A percentile compares a stretch with the other conserved stretches of the same genome.
Evolutionary conservation across 768 basidiomycete genomes (phyloP).

Genomic region (Serpula lacrymans): DNA sequence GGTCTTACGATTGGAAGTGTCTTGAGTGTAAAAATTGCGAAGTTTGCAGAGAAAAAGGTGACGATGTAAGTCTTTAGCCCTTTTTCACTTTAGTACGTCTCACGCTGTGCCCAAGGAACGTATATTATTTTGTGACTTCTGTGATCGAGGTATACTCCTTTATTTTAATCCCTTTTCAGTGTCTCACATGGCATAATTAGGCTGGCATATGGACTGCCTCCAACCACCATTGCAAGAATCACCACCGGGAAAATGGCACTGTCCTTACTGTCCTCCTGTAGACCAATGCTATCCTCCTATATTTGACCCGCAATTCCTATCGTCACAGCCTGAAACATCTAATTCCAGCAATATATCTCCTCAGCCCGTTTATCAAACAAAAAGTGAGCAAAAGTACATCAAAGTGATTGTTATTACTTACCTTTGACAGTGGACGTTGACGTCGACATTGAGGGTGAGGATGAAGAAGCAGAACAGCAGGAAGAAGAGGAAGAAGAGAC

Average conservation of each 20-base stretch:
- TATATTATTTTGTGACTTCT: constrained; percentile 89
- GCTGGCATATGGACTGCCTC: constrained; percentile 85
- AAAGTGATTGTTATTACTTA: constrained; percentile 12
- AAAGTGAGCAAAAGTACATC: constrained; percentile 24
- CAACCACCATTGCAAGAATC: constrained; percentile 64
- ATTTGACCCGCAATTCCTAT: constrained; percentile 2
- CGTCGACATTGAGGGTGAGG: constrained; percentile 31
- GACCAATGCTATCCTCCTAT: constrained; percentile 12
- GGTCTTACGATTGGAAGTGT: constrained; percentile 82
- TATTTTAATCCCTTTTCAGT: constrained; percentile 6
- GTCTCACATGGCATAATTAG: constrained; percentile 32
- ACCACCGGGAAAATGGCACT: constrained; percentile 78
- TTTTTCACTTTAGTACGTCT: constrained; percentile 15
- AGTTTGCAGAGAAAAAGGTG: constrained; percentile 78
- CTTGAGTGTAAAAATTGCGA: constrained; percentile 92
- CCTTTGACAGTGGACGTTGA: constrained; percentile 31
- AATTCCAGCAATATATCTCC: constrained; percentile 33
- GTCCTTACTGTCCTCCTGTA: constrained; percentile 55
- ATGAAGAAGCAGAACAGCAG: constrained; percentile 26
- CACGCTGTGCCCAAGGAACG: constrained; percentile 61
- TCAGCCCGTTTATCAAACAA: constrained; percentile 15
- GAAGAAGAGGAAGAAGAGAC: constrained; percentile 24
- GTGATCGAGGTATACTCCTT: constrained; percentile 70
- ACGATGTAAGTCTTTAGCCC: constrained; percentile 65
- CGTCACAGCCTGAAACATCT: constrained; percentile 38